Base-by-base conservation (phyloP, 352 stramenopile species). In the Saprolegnia parasitica region DNA sequence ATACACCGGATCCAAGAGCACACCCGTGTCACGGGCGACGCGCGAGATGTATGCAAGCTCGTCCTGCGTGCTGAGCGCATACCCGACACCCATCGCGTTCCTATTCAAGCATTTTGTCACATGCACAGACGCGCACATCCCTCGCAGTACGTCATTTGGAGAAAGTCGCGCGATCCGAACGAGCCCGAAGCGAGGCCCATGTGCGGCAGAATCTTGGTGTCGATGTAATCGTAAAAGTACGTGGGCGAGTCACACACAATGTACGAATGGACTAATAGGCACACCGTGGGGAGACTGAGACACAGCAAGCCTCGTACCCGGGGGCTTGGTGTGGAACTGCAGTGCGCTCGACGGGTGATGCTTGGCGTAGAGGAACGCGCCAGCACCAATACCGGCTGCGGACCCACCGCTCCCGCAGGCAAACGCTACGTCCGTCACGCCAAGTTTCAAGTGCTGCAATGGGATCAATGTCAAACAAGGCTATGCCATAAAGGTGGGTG, bases 1-100 rank as follows among this genome's bases (percentile, higher is more conserved):
- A 74, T 95, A 95, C 40, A 95, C 87, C 0, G 86, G 87, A 67
- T 95, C 87, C 81, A 95, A 86, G 37, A 95, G 66, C 29, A 95
- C 77, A 55, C 87, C 87, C 0, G 86, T 94, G 62, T 73, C 79
- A n/a, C 80, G 77, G 15, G 86, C 84, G 39, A 94, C 81, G 47
- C 61, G 78, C 42, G 78, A 77, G 54, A 94, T 88, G 58, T 92
- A 95, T 74, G 79, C 76, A 23, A 95, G 78, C 74, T 95, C 87
- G 4, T 78, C 76, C n/a, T 78, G 77, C 26, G 86, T 92, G 73
- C 80, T 93, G 26, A 80, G 80, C 21, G 87, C 87, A 66, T 95
- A 95, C 5, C 87, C 87, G 2, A 81, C 87, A 11, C 87, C 87
- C 63, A 93, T 84, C 20, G 85, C 79, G 52, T 93, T 88, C 55